Evolutionary conservation across 352 stramenopile species (phyloP).

Genomic region (Phytophthora europaea): DNA sequence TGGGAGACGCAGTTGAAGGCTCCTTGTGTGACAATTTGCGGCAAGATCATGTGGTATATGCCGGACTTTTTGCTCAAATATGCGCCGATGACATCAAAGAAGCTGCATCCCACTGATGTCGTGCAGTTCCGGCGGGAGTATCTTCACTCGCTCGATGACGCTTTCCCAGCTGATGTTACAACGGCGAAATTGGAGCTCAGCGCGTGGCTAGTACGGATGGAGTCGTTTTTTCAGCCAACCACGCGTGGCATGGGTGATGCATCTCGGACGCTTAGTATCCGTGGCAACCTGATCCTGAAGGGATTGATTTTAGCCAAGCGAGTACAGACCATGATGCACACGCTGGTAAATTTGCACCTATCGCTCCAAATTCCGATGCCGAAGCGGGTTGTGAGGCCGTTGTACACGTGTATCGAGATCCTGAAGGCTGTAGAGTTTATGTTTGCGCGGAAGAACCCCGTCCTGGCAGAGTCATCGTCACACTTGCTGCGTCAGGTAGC

Average conservation of each 20-base stretch:
- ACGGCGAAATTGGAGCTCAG: constrained; percentile 85
- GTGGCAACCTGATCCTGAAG: constrained; percentile 93
- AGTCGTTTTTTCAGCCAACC: constrained; percentile 89
- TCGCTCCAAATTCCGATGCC: constrained; percentile 87
- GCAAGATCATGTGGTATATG: constrained; percentile 88
- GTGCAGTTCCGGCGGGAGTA: constrained; percentile 85
- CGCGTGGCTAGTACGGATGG: constrained; percentile 89
- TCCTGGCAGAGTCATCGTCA: constrained; percentile 78
- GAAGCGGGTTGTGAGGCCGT: constrained; percentile 85
- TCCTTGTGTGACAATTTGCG: constrained; percentile 86
- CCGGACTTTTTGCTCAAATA: constrained; percentile 91
- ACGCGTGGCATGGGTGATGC: constrained; percentile 79
- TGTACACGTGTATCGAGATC: constrained; percentile 93
- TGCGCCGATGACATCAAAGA: constrained; percentile 86
- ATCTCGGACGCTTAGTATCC: constrained; percentile 81
- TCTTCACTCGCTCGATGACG: constrained; percentile 81
- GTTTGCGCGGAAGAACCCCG: constrained; percentile 90
- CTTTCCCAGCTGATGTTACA: constrained; percentile 82
- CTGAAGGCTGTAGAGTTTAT: constrained; percentile 95
- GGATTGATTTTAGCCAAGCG: constrained; percentile 91
- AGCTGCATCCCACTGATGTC: constrained; percentile 80
- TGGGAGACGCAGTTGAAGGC: constrained; percentile 90
- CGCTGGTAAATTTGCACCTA: constrained; percentile 90
- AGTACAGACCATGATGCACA: constrained; percentile 93
- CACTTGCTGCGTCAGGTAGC: constrained; percentile 84